Evolutionary conservation across 2,329 filamentous ascomycete species (phyloP).

Genomic region (Botrytis galanthina): DNA sequence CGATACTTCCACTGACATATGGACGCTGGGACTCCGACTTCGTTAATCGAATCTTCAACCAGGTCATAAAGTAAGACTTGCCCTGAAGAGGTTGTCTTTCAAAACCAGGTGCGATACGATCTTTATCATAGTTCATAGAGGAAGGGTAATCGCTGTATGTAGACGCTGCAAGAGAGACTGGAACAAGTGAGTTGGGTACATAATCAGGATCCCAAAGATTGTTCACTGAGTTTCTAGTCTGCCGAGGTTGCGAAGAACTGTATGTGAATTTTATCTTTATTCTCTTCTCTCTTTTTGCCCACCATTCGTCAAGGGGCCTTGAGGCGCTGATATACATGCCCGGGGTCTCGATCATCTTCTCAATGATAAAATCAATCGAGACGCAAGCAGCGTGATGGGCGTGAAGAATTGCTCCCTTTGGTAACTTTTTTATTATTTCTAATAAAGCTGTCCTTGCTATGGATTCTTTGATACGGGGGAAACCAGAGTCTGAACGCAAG

Average conservation of each 20-base stretch:
- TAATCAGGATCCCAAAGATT: conserved; percentile 49
- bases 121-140: not conserved
- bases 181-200: conserved; percentile 15
- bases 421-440: conserved; percentile 78
- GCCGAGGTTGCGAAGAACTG: not conserved
- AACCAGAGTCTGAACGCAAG: conserved; percentile 85
- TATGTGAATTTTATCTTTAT: not conserved
- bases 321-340: conserved; percentile 67
- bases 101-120: not conserved
- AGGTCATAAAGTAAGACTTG: conserved; percentile 65
- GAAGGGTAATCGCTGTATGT: not conserved
- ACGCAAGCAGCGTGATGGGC: conserved; percentile 87
- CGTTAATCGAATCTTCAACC: conserved; percentile 67
- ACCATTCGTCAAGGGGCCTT: conserved; percentile 51
- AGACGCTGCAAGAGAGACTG: conserved; percentile 56
- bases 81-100: conserved; percentile 47
- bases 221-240: not conserved
- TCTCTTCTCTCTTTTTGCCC: conserved; percentile 22
- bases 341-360: conserved; percentile 65
- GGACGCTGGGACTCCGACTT: not conserved
- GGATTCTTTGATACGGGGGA: conserved; percentile 72
- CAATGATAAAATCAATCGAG: conserved; percentile 74
- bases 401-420: conserved; percentile 83
- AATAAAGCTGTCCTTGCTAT: conserved; percentile 82
- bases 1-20: conserved; percentile 48